Evolutionary conservation across 352 stramenopile species (phyloP), one percentile per base, ranked within the genome.

Genomic region (Phytopythium aichiense): DNA sequence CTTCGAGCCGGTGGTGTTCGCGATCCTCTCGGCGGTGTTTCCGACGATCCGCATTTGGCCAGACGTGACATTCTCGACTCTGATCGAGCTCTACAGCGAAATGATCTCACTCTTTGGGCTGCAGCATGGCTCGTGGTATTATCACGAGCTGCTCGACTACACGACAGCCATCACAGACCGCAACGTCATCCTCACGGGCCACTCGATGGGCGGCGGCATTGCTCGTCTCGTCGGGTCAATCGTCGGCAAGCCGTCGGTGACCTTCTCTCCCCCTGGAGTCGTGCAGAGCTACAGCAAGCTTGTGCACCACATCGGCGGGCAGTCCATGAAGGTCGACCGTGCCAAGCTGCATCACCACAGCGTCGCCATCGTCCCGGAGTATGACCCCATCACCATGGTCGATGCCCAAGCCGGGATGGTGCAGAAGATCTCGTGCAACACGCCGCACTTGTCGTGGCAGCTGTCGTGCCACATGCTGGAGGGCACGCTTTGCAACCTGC

Each of bases 401-500:
- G 89, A 97, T 61, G 81, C 77, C 4, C 84, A 97, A 69, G 84
- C 88, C 25, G 89, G 89, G 7, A 87, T 96, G 83, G 88, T 90
- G 20, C 89, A 97, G 60, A 94, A 90, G 50, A 95, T 97, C 55
- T 93, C 89, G 63, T 97, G 89, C 58, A 81, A 91, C 62, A 93
- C 89, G 5, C 81, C 84, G 0, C 84, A 94, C 46, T 64, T 96
- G 37, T 95, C 89, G 48, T 93, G 95, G 79, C 89, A 96, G 56
- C 71, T 95, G 18, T 94, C 84, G 15, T 97, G 89, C 62, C 89
- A 97, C 72, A 95, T 97, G 87, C 84, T 96, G n/a, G 87, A 96
- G 78, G 82, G 86, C 53, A 93, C 86, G 23, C 61, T 96, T 33
- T 94, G 85, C 66, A 95, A 95, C 57, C 63, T 94, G 33, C 62